A percentile compares a stretch with the other conserved stretches of the same genome.
These are phyloP conservation scores for Chlamydomonas sp. DNA, from an alignment of 139 green algal genomes.

Conservation along the genomic window DNA sequence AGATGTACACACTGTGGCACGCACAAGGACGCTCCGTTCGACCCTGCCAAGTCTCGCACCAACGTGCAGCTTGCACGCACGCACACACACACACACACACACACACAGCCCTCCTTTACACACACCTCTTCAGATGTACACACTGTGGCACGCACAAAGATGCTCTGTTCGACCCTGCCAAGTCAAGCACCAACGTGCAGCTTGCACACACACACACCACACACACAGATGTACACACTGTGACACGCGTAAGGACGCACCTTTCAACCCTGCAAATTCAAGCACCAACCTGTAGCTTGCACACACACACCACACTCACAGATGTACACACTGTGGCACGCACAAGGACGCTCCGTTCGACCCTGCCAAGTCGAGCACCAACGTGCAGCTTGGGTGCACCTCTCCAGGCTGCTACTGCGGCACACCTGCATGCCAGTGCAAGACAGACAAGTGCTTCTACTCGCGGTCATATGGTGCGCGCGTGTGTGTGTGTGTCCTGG, in stretches of 20 bases:
- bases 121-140: constrained; percentile 67
- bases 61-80: too few species aligned
- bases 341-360: constrained; percentile 63
- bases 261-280: neutral
- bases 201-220: too few species aligned
- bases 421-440: constrained; percentile 54
- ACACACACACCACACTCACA: constrained; percentile 73
- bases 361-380: constrained; percentile 42
- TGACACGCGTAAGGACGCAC: constrained; percentile 8
- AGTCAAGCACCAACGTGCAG: too few species aligned
- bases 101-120: too few species aligned
- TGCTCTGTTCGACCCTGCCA: neutral
- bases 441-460: constrained; percentile 66
- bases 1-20: constrained; percentile 33
- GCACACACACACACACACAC: too few species aligned
- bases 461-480: constrained; percentile 65
- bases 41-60: neutral
- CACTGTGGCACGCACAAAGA: constrained; percentile 18
- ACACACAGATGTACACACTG: constrained; percentile 62
- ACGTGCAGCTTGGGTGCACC: constrained; percentile 48
- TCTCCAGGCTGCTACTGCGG: constrained; percentile 63
- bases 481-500: constrained; percentile 48
- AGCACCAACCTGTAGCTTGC: too few species aligned
- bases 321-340: constrained; percentile 31
- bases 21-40: constrained; percentile 6